phyloP scores from a whole-genome alignment of 163 green algal species.

The Chlorella variabilis region DNA sequence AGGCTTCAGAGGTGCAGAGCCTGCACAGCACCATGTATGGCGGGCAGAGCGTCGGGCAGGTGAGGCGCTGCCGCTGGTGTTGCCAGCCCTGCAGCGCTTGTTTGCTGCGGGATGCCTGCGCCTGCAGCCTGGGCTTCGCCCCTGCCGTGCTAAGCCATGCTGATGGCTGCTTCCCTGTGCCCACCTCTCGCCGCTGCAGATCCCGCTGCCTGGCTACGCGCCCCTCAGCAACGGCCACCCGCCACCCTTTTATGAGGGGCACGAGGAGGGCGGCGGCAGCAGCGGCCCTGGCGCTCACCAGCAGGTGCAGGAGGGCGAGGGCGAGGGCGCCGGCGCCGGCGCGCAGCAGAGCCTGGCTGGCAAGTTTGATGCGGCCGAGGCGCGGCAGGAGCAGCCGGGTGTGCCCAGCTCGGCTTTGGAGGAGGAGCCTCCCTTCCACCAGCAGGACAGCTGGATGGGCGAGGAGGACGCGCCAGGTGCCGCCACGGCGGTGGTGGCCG shows the following conservation, averaged over 20 bases:
- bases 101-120: too few species aligned
- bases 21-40: slow-evolving; percentile 35
- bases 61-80: slow-evolving; percentile 11
- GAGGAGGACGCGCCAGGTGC: neutral
- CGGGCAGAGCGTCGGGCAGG: slow-evolving; percentile 23
- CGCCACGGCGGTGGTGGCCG: neutral
- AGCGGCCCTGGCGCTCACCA: neutral
- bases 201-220: slow-evolving; percentile 8
- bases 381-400: neutral
- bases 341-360: slow-evolving; percentile 34
- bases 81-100: too few species aligned
- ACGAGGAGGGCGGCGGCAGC: neutral
- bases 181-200: slow-evolving; percentile 8
- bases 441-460: neutral
- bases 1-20: slow-evolving; percentile 32
- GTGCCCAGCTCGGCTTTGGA: neutral
- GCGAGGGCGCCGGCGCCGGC: neutral
- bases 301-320: neutral
- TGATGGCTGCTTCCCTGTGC: neutral
- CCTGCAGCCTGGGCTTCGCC: too few species aligned
- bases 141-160: too few species aligned
- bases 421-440: slow-evolving; percentile 12
- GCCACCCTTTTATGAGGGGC: neutral
- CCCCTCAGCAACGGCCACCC: slow-evolving; percentile 17
- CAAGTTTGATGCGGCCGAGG: slow-evolving; percentile 14